These are phyloP conservation scores for Psilocybe cubensis DNA, from an alignment of 768 basidiomycete genomes.

Conservation along the genomic window DNA sequence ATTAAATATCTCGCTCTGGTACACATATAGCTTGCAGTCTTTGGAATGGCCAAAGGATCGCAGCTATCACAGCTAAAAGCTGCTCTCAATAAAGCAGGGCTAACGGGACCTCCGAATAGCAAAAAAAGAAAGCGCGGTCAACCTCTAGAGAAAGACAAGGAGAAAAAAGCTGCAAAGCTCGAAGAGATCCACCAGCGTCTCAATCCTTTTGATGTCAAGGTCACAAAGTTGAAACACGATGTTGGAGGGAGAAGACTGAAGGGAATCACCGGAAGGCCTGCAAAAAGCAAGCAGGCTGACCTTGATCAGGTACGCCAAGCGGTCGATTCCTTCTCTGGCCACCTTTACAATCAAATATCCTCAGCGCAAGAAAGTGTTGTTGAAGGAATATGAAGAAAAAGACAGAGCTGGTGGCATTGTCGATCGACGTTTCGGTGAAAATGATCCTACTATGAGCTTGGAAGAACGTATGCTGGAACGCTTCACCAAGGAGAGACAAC, in stretches of 20 bases:
- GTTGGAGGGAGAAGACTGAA: slow-evolving; percentile 89
- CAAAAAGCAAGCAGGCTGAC: slow-evolving; percentile 88
- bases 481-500: slow-evolving; percentile 89
- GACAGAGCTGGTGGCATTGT: slow-evolving; percentile 86
- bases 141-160: slow-evolving; percentile 75
- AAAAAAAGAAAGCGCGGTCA: slow-evolving; percentile 73
- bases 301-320: slow-evolving; percentile 73
- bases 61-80: slow-evolving; percentile 91
- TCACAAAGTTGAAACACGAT: slow-evolving; percentile 91
- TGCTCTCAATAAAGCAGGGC: slow-evolving; percentile 78
- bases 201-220: slow-evolving; percentile 94
- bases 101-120: slow-evolving; percentile 57
- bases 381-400: slow-evolving; percentile 86
- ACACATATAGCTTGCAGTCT: neutral
- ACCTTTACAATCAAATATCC: slow-evolving; percentile 11
- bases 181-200: slow-evolving; percentile 83
- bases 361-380: slow-evolving; percentile 83
- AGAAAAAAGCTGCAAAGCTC: slow-evolving; percentile 78
- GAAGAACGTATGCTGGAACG: slow-evolving; percentile 98
- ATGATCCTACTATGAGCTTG: slow-evolving; percentile 87
- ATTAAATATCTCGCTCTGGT: neutral
- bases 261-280: slow-evolving; percentile 81
- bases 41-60: slow-evolving; percentile 76
- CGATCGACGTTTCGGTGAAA: slow-evolving; percentile 96
- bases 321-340: neutral